Evolutionary conservation across 2,329 filamentous ascomycete species (phyloP).

Genomic region (Microdochium nivale): DNA sequence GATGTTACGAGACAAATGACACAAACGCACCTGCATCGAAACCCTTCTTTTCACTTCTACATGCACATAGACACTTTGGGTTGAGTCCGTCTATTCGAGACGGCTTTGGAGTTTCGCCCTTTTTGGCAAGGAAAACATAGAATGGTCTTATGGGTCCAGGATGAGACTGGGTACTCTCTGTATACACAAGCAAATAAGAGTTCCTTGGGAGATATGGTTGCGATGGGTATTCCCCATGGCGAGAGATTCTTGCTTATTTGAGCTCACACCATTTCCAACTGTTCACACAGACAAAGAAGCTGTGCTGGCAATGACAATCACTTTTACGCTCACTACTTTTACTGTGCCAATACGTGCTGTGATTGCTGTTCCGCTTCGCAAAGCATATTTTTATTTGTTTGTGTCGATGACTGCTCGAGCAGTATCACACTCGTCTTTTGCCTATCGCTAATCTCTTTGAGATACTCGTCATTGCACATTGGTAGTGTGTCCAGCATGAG

Average conservation of each 20-base stretch:
- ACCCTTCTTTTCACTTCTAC: not conserved
- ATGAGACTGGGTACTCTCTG: not conserved
- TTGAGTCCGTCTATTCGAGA: not conserved
- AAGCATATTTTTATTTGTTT: too few relatives aligned
- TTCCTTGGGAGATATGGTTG: not conserved
- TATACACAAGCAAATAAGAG: not conserved
- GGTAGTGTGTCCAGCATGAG: too few relatives aligned
- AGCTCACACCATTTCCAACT: not conserved
- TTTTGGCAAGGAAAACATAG: not conserved
- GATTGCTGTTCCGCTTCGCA: not conserved
- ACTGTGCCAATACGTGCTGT: not conserved
- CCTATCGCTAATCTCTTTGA: too few relatives aligned
- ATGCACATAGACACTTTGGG: not conserved
- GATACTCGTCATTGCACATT: too few relatives aligned
- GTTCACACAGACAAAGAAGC: not conserved
- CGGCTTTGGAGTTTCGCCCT: not conserved
- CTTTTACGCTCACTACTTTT: not conserved
- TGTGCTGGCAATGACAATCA: not conserved
- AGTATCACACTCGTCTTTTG: too few relatives aligned
- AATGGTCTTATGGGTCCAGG: not conserved
- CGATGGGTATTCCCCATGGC: not conserved
- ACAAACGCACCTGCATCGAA: not conserved
- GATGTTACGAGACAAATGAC: not conserved
- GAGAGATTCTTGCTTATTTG: too few relatives aligned
- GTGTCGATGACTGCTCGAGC: too few relatives aligned